Percentiles rank a stretch among this genome's conserved stretches.
Conservation (phyloP, 495 filamentous ascomycete genomes). For the Trichocladium antarcticum region DNA sequence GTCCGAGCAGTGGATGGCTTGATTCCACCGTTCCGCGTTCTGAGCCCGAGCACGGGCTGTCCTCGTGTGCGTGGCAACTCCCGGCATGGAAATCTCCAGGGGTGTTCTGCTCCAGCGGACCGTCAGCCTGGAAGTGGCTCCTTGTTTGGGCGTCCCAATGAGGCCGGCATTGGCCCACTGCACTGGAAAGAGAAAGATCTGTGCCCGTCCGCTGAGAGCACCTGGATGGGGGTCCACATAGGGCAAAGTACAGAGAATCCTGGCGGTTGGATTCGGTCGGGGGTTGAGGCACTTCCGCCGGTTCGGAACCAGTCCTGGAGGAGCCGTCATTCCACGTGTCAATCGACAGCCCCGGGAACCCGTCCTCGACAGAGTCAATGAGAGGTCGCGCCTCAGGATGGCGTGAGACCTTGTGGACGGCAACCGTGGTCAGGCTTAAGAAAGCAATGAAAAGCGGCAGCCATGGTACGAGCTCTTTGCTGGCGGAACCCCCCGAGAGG, state of each 20-base stretch:
- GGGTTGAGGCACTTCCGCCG: not conserved
- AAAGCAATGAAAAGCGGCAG: conserved; percentile 16
- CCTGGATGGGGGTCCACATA: conserved; percentile 13
- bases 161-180: conserved; percentile 1
- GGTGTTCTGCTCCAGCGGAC: not conserved
- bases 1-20: conserved; percentile 10
- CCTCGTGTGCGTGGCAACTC: not conserved
- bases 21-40: not conserved
- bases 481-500: conserved; percentile 5
- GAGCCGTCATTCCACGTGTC: conserved; percentile 9
- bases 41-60: not conserved
- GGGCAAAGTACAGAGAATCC: conserved; percentile 7
- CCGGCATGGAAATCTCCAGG: not conserved
- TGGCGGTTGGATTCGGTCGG: conserved; percentile 6
- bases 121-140: conserved; percentile 4
- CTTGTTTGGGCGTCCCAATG: conserved; percentile 16
- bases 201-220: conserved; percentile 7
- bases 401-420: conserved; percentile 4
- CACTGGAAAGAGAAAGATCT: conserved; percentile 15
- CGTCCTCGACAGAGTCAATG: not conserved
- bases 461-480: conserved; percentile 19
- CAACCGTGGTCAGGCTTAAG: conserved; percentile 14
- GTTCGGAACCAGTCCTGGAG: not conserved
- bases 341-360: conserved; percentile 10
- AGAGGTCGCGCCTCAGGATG: not conserved